A percentile compares a stretch with the other conserved stretches of the same genome.
Evolutionary conservation across 2,329 filamentous ascomycete species (phyloP).

Genomic region (Fusarium nodosum): DNA sequence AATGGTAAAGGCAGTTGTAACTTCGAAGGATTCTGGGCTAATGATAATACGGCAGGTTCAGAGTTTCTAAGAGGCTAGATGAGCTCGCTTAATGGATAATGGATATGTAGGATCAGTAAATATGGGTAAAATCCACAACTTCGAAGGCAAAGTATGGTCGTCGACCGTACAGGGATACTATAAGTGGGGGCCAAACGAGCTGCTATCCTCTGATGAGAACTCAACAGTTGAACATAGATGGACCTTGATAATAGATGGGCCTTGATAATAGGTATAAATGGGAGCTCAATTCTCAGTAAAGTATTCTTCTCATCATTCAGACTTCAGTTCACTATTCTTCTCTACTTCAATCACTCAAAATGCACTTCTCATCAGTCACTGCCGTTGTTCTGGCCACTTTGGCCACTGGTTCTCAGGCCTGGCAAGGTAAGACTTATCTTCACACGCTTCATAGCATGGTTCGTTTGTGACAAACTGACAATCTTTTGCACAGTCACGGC

Average conservation of each 20-base stretch:
- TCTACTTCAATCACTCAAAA: not conserved
- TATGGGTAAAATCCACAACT: not conserved
- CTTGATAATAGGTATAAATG: not conserved
- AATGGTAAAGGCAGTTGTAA: not conserved
- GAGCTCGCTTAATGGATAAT: not conserved
- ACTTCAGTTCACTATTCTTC: not conserved
- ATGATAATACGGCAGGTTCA: not conserved
- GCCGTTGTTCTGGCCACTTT: not conserved
- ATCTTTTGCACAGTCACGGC: not conserved
- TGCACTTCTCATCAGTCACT: not conserved
- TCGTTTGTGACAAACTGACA: not conserved
- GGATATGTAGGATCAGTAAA: not conserved
- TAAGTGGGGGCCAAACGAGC: not conserved
- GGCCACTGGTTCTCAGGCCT: not conserved
- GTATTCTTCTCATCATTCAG: not conserved
- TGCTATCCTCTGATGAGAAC: too few species aligned
- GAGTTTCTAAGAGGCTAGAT: not conserved
- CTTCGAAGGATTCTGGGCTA: not conserved
- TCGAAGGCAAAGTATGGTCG: not conserved
- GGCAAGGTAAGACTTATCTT: not conserved
- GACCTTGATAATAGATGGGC: not conserved
- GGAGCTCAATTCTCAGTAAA: not conserved
- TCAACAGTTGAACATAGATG: not conserved
- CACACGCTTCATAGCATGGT: fast-evolving
- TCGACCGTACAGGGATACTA: not conserved